A percentile compares a stretch with the other conserved stretches of the same genome.
phyloP scores from a whole-genome alignment of 2,329 filamentous ascomycete genomes.

The Ophiostoma pallidulum region DNA sequence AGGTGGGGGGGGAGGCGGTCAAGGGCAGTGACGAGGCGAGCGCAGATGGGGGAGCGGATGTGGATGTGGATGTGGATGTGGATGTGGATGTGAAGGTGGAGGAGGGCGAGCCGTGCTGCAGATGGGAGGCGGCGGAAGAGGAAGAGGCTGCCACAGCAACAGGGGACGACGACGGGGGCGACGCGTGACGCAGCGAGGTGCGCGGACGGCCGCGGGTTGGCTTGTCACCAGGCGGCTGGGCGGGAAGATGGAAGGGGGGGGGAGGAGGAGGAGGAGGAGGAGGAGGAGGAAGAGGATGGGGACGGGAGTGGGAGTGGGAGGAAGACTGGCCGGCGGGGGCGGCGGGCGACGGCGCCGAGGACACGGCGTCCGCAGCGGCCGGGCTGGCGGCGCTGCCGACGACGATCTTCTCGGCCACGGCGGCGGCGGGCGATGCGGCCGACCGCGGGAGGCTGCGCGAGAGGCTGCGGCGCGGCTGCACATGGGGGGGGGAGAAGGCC shows the following conservation, averaged over 20 bases:
- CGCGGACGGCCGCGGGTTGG: constrained; percentile 6
- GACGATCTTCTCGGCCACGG: too few relatives aligned
- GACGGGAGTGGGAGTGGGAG: not conserved
- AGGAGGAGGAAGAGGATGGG: not conserved
- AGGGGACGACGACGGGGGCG: too few relatives aligned
- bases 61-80: not conserved
- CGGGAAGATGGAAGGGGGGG: not conserved
- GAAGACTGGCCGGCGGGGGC: not conserved
- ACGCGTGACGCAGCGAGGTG: constrained; percentile 7
- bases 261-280: not conserved
- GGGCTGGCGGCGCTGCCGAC: too few relatives aligned
- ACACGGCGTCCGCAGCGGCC: too few relatives aligned
- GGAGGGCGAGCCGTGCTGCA: constrained; percentile 2
- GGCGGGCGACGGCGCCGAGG: not conserved
- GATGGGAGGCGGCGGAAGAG: too few relatives aligned
- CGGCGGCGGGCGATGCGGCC: constrained; percentile 1
- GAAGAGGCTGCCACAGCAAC: too few relatives aligned
- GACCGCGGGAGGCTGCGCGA: constrained; percentile 10
- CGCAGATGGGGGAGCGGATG: not conserved
- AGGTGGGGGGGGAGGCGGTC: constrained; percentile 28
- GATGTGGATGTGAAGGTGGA: not conserved
- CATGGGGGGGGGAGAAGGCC: too few relatives aligned
- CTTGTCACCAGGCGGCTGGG: not conserved
- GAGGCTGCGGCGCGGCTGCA: constrained; percentile 13
- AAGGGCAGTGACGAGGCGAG: constrained; percentile 26